Conservation (phyloP, 257 asterid genomes). For the Solanum gandarillasii region DNA sequence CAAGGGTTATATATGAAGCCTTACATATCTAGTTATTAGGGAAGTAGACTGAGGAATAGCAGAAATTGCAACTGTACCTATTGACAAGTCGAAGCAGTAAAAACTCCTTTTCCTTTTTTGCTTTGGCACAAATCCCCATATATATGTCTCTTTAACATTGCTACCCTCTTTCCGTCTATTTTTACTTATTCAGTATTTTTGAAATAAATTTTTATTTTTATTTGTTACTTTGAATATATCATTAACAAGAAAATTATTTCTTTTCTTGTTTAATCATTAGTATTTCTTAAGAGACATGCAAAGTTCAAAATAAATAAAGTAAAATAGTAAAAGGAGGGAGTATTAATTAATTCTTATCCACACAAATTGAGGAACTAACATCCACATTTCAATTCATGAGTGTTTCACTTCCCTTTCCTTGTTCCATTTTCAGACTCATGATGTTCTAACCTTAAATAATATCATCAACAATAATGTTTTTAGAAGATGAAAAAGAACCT, state of each 20-base stretch:
- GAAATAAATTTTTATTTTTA: too few species aligned
- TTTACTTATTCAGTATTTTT: too few species aligned
- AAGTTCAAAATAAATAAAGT: not conserved
- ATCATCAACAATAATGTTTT: not conserved
- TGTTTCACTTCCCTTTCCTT: not conserved
- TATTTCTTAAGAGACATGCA: not conserved
- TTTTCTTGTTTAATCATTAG: too few species aligned
- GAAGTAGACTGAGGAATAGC: not conserved
- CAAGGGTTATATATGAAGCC: not conserved
- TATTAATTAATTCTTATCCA: not conserved
- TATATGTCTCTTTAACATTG: not conserved
- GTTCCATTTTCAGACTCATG: not conserved
- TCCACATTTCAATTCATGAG: not conserved
- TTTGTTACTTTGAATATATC: not conserved
- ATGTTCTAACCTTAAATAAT: not conserved
- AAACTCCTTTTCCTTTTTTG: not conserved
- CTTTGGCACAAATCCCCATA: not conserved
- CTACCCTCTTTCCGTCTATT: not conserved
- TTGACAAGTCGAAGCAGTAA: not conserved
- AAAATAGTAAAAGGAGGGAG: not conserved
- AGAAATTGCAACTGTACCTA: not conserved
- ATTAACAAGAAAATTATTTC: too few species aligned
- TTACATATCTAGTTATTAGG: not conserved
- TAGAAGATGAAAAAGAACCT: not conserved
- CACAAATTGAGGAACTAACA: not conserved